These are phyloP conservation scores for Globisporangium heterothallicum DNA, from an alignment of 352 stramenopile species.

Conservation along the genomic window DNA sequence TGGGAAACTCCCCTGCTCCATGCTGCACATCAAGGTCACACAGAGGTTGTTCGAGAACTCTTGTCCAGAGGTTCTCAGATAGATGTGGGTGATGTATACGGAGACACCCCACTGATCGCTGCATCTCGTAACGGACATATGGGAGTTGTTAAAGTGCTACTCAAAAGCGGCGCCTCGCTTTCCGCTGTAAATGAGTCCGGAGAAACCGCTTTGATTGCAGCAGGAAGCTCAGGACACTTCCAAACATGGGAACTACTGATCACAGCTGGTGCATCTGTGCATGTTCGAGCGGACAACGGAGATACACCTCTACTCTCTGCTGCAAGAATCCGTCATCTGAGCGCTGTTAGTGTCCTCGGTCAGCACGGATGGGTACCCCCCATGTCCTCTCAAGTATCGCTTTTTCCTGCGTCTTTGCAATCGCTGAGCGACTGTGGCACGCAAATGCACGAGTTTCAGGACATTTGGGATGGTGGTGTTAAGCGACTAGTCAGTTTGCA, in stretches of 20 bases:
- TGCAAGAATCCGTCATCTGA: neutral
- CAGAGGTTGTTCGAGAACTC: too few species aligned
- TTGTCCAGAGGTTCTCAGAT: too few species aligned
- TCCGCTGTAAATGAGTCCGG: too few species aligned
- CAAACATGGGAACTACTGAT: neutral
- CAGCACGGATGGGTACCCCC: neutral
- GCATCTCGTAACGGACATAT: too few species aligned
- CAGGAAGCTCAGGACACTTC: neutral
- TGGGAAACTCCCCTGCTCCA: too few species aligned
- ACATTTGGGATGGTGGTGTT: neutral
- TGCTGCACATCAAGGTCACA: too few species aligned
- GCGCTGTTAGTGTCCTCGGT: neutral
- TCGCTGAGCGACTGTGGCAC: neutral
- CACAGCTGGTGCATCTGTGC: slow-evolving; percentile 1
- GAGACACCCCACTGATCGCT: slow-evolving; percentile 1
- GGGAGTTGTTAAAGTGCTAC: too few species aligned
- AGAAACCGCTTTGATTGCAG: too few species aligned
- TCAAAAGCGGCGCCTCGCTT: too few species aligned
- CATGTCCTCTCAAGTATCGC: neutral
- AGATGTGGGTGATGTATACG: neutral
- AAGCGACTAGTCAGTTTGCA: neutral
- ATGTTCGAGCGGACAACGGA: neutral
- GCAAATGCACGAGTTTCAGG: neutral
- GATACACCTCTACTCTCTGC: neutral
- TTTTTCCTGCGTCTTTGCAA: neutral